Percentiles rank a stretch among this genome's conserved stretches.
These are phyloP conservation scores for Pseudognaphalium luteoalbum DNA, from an alignment of 129 eudicot species.

Conservation along the genomic window DNA sequence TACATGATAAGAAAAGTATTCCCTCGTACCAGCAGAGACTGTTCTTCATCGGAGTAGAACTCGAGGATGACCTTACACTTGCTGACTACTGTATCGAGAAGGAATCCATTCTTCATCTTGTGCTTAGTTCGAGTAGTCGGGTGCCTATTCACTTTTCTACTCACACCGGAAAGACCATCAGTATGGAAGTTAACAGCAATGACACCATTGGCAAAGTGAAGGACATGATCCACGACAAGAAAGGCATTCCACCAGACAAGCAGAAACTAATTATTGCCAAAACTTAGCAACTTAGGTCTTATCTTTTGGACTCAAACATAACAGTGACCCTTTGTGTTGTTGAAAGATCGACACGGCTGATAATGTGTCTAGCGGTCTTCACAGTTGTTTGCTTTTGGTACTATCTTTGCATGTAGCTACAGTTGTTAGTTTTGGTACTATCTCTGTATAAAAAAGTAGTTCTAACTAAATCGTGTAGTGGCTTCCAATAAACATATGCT, in stretches of 20 bases:
- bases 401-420: no score
- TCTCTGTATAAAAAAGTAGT: no score
- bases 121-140: background rate
- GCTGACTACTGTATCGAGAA: constrained; percentile 13
- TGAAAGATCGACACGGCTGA: no score
- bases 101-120: constrained; percentile 12
- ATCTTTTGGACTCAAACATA: no score
- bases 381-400: no score
- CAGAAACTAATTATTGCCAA: background rate
- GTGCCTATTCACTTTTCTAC: background rate
- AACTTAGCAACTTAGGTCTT: background rate
- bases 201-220: background rate
- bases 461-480: no score
- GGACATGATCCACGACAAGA: background rate
- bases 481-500: no score
- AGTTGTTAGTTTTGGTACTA: no score
- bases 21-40: background rate
- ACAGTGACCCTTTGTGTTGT: no score
- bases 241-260: background rate
- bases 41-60: background rate
- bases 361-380: no score
- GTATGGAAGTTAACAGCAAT: background rate
- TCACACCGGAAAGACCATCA: background rate
- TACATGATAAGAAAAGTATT: background rate
- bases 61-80: background rate